Conservation (phyloP, 2,329 filamentous ascomycete genomes). For the Aspergillus calidoustus region DNA sequence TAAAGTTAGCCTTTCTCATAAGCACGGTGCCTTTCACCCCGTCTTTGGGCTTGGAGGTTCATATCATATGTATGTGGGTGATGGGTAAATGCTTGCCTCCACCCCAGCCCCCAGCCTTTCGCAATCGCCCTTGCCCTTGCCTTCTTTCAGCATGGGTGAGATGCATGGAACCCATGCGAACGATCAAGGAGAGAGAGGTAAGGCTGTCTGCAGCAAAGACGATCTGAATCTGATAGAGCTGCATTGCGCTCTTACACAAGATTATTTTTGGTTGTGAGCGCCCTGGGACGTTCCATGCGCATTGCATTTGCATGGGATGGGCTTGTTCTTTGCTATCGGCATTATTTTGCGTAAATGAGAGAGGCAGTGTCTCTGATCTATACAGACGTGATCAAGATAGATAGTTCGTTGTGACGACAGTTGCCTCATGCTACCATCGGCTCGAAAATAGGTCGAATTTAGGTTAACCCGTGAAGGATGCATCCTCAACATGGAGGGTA, state of each 20-base stretch:
- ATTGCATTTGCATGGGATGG: not conserved
- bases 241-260: not conserved
- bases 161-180: constrained; percentile 7
- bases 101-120: not conserved
- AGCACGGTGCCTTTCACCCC: not conserved
- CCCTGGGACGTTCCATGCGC: no score
- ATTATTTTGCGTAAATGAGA: not conserved
- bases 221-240: not conserved
- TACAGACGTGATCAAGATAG: not conserved
- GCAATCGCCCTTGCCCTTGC: not conserved
- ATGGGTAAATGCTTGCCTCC: not conserved
- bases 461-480: constrained; percentile 9
- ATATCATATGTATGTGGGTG: not conserved
- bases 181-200: not conserved
- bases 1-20: constrained; percentile 1
- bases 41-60: not conserved
- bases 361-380: no score
- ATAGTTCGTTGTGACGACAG: not conserved
- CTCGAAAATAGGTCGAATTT: not conserved
- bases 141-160: not conserved
- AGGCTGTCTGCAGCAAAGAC: not conserved
- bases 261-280: not conserved
- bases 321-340: not conserved
- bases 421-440: constrained; percentile 12
- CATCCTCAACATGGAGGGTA: not conserved